Evolutionary conservation across 2,329 filamentous ascomycete genomes (phyloP), one percentile per base, ranked within the genome.

Genomic region (Aspergillus japonicus): DNA sequence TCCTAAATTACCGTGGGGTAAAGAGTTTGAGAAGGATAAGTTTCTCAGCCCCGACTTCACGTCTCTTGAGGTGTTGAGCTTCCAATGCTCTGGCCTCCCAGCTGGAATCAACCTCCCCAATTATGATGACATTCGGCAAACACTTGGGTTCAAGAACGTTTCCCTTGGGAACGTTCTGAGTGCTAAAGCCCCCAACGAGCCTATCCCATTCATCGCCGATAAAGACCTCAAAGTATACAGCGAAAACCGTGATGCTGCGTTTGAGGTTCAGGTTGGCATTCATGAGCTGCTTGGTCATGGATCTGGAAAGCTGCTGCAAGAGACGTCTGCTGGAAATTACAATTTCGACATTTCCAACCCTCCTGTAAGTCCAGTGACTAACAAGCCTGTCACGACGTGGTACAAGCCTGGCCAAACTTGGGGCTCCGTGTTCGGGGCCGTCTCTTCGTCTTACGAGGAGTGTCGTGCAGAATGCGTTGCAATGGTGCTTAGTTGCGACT

Each of bases 11-110:
- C 95, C 95, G 0, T 99, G 95, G 95, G 81, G 82, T 39, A 84
- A 85, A 50, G 90, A 91, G 0, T 99, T 98, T 66, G 95, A 99
- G 74, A 98, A 98, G 77, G 93, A 97, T 80, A 92, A 90, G 71
- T 99, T 99, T 77, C 78, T 96, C 39, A 94, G 91, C 55, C 95
- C 95, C 0, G 95, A 99, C 74, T 99, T 99, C 72, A 98, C 95
- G 0, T 95, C 90, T 10, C 83, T 98, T 1, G 95, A 99, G 75
- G 92, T 97, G 2, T 78, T 97, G 62, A 92, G 89, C 0, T 97
- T 97, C 68, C 84, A 85, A 23, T 83, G 84, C 8, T 84, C 82
- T 56, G 85, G 85, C 59, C 86, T 88, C 50, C 85, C 85, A 21
- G 85, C 84, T 14, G 85, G 84, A 26, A 84, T 85, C 69, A 85